Base-by-base conservation (phyloP, 164 flowering plant species). In the Litsea cubeba region DNA sequence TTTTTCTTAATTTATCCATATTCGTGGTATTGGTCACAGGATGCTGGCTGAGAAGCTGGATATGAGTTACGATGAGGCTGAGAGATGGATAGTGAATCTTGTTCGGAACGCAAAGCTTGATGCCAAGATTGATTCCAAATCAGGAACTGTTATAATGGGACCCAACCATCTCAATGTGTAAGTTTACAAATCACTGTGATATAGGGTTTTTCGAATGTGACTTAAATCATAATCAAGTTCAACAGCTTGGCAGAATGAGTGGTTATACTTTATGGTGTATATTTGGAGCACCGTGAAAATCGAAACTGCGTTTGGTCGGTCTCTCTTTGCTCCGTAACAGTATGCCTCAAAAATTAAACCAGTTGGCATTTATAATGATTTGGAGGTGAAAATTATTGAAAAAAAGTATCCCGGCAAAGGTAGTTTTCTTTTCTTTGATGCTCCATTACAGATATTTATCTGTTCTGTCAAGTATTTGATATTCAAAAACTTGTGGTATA, bases 81-180 rank as follows among this genome's bases (percentile, higher is more conserved):
- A 95, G 84, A 93, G 98, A 84, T 95, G 99, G 99, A 92, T 93
- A 69, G 95, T 93, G 78, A 95, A 88, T 82, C 97, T 93, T 63
- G 88, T 95, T 65, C 86, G 90, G 46, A 87, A 84, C 81, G 90
- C 98, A 73, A 95, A 93, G 81, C 95, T 92, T 26, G 97, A 93
- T 74, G 98, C 96, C 24, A 95, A 92, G 83, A 90, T 95, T 65
- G 97, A 93, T 78, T 83, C 97, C 5, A 58, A 90, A 79, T 76
- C 88, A 0, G 97, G 99, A 77, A 95, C 98, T 69, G 86, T 95
- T 71, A 51, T 88, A 15, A 95, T 95, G 94, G 97, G 89, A 63
- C 95, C 98, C 20, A 88, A 81, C 70, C 83, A 88, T 28, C 87
- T 89, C 66, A 87, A 91, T 76, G 94, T 95, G 99, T 95, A 91